Evolutionary conservation across 1,139 yeast species (phyloP).

Genomic region (Ashbya aceris): DNA sequence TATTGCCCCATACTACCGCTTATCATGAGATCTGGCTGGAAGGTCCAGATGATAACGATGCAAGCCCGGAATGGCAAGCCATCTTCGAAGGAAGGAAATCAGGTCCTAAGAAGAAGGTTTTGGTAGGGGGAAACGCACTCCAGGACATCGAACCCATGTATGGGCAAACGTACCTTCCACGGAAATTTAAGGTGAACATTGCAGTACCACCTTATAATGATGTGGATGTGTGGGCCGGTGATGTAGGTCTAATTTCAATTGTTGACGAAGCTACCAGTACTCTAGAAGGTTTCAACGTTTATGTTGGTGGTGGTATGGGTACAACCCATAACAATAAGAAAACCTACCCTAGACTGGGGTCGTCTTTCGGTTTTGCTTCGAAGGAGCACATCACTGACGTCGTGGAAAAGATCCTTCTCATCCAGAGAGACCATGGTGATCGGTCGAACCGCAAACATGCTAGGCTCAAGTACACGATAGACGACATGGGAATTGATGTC

Average conservation of each 20-base stretch:
- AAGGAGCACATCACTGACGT: constrained; percentile 63
- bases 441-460: constrained; percentile 96
- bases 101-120: constrained; percentile 72
- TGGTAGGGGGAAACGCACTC: constrained; percentile 80
- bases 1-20: constrained; percentile 87
- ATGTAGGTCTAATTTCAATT: constrained; percentile 86
- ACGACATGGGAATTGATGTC: constrained; percentile 78
- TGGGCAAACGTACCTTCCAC: constrained; percentile 81
- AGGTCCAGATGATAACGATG: constrained; percentile 71
- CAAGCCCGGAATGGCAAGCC: constrained; percentile 51
- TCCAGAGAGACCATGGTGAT: constrained; percentile 93
- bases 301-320: constrained; percentile 99
- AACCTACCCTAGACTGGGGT: constrained; percentile 93
- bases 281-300: constrained; percentile 66
- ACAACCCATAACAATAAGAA: constrained; percentile 93
- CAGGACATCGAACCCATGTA: constrained; percentile 82
- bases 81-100: constrained; percentile 66
- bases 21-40: constrained; percentile 96
- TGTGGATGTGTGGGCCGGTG: constrained; percentile 94
- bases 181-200: constrained; percentile 91
- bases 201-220: constrained; percentile 96
- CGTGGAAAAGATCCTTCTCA: constrained; percentile 86
- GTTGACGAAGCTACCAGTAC: constrained; percentile 53
- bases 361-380: constrained; percentile 68
- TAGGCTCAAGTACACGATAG: constrained; percentile 92